Evolutionary conservation across 176 grass and related monocot genomes (phyloP), one percentile per base, ranked within the genome.

Genomic region (Canna indica): DNA sequence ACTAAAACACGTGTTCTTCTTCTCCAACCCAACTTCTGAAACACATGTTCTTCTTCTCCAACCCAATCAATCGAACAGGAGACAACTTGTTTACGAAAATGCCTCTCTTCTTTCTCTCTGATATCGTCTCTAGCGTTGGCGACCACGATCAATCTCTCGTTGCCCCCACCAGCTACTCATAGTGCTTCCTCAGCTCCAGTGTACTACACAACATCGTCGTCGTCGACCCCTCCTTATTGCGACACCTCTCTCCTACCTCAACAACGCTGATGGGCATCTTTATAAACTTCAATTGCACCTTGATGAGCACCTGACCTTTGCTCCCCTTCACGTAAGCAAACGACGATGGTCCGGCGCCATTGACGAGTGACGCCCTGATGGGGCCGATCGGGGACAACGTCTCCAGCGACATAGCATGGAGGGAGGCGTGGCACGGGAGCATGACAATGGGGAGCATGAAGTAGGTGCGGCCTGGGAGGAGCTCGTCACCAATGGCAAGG

Each of bases 181-280:
- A 95, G 77, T 95, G 91, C 59, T 86, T 78, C 82, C 77, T 85
- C 69, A 95, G 78, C 83, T 91, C 91, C 59, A 83, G 85, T 39
- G 91, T 91, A 72, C 76, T 91, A 64, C 88, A 91, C 64, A 91
- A 64, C 34, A n/a, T n/a, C n/a, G 22, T 50, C 3, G 18, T 3
- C 29, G 1, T 6, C 33, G 18, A 4, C 24, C 35, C 31, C 46
- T 72, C 59, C 15, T 69, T 33, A 10, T 29, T 5, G 6, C 59
- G n/a, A 56, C 25, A n/a, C 7, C 2, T 2, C 1, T 81, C 71
- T 6, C 35, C 67, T n/a, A 73, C 76, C 81, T 35, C 42, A 64
- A 30, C 45, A n/a, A n/a, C 50, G 26, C 36, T 78, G 76, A 91
- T 91, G 26, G 88, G 53, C 82, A 81, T 88, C 79, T 85, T 76